Conservation (phyloP, 164 flowering plant genomes). For the Magnolia kwangsiensis region DNA sequence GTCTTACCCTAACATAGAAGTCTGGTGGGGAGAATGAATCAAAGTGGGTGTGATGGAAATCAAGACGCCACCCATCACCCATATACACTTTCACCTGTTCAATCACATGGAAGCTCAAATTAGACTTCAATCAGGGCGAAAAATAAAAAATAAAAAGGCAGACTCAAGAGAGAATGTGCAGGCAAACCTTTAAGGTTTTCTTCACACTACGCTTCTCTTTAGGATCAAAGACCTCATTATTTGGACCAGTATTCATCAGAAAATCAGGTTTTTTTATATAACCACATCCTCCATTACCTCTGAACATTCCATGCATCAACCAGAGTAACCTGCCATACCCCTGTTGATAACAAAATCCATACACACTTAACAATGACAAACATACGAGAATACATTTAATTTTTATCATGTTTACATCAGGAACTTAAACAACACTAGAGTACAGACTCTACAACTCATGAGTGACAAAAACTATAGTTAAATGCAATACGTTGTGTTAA, state of each 20-base stretch:
- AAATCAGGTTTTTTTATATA: conserved; percentile 55
- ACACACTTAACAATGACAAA: no score
- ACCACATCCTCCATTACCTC: conserved; percentile 59
- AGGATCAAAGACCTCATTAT: conserved; percentile 39
- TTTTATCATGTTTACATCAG: no score
- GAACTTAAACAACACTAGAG: no score
- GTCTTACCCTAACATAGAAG: conserved; percentile 44
- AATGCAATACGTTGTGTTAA: no score
- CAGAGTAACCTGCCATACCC: conserved; percentile 50
- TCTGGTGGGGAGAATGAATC: conserved; percentile 54
- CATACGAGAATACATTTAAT: no score
- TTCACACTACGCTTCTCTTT: conserved; percentile 23
- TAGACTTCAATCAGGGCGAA: neutral
- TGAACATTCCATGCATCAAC: conserved; percentile 67
- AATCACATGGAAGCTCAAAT: conserved; percentile 5
- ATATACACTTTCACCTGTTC: conserved; percentile 39
- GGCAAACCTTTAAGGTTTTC: conserved; percentile 37
- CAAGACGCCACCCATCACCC: conserved; percentile 55
- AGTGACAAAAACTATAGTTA: no score
- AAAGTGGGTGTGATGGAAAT: conserved; percentile 43
- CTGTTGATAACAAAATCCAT: conserved; percentile 17
- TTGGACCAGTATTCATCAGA: conserved; percentile 26
- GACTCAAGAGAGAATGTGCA: neutral
- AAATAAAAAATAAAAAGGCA: neutral
- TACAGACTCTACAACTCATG: no score